Evolutionary conservation across 805 yeast genomes (phyloP).

Genomic region (Scheffersomyces stipitis): DNA sequence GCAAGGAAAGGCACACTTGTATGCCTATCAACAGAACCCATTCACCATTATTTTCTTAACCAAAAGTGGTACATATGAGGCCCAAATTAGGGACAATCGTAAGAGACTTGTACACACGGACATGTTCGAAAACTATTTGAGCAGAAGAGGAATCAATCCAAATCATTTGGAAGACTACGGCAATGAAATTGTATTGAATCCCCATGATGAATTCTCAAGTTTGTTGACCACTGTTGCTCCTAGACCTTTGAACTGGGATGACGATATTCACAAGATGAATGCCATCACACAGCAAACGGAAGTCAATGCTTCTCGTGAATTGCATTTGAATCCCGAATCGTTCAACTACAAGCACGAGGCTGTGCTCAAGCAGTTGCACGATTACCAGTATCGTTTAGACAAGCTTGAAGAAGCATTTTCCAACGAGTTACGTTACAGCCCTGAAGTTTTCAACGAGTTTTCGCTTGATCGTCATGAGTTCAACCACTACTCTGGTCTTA

Average conservation of each 20-base stretch:
- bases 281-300: not conserved
- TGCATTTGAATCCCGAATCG: constrained; percentile 5
- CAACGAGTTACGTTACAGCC: not conserved
- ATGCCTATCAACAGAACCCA: constrained; percentile 18
- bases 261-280: constrained; percentile 11
- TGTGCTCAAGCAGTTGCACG: constrained; percentile 10
- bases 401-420: not conserved
- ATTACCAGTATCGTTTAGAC: constrained; percentile 7
- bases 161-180: constrained; percentile 4
- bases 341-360: constrained; percentile 11
- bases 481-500: constrained; percentile 15
- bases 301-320: constrained; percentile 3
- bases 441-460: not conserved
- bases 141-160: constrained; percentile 5
- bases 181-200: not conserved
- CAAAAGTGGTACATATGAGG: constrained; percentile 11
- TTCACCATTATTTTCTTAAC: constrained; percentile 15
- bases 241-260: constrained; percentile 1
- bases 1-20: constrained; percentile 17
- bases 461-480: constrained; percentile 4
- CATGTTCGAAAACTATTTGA: constrained; percentile 9
- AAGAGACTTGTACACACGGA: constrained; percentile 12
- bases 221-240: constrained; percentile 1
- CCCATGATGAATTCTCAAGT: constrained; percentile 1
- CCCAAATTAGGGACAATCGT: constrained; percentile 10